Base-by-base conservation (phyloP, 2,329 filamentous ascomycete genomes). In the Diaporthe batatas region DNA sequence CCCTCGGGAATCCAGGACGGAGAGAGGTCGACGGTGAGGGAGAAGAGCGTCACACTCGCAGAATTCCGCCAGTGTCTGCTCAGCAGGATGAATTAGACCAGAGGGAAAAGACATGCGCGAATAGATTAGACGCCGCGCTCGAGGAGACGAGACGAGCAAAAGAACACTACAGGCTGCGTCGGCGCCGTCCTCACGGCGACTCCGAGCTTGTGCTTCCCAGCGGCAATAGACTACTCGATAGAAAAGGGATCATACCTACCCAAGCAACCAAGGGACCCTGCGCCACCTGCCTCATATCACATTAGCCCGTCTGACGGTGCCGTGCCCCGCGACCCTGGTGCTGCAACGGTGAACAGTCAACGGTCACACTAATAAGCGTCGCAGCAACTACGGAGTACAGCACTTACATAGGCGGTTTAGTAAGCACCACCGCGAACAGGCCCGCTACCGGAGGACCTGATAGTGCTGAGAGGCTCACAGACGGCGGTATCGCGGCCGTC, bases 1-100 rank as follows among this genome's bases (percentile, higher is more conserved):
- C 78, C 81, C 5, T 77, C 81, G 0, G 79, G 77, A 1, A 76
- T 76, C 0, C 77, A 76, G 3, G 81, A 77, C 14, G 78, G 76
- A 3, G 67, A 59, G 4, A 84, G 82, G 77, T 79, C 82, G 3
- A 75, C 58, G 32, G 74, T 90, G 58, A 79, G 79, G 29, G 84
- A 89, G 59, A 81, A 83, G 73, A 80, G 82, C 25, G 84, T 90
- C 23, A 74, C 83, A 2, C 64, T 90, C 16, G 78, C 75, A 0
- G 80, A 80, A 39, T 86, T 88, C 69, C 79, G 81, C 14, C 77
- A 80, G 68, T 78, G 77, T 67, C 76, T 83, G 71, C 39, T 51
- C 5, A 32, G 53, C 25, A 62, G 67, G 23, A 49, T 58, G 49
- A 70, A 58, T 14, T 59, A 70, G 68, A 67, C 14, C 62, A 51